These are phyloP conservation scores for Spergularia bocconei DNA, from an alignment of 148 eudicot genomes.

Conservation along the genomic window DNA sequence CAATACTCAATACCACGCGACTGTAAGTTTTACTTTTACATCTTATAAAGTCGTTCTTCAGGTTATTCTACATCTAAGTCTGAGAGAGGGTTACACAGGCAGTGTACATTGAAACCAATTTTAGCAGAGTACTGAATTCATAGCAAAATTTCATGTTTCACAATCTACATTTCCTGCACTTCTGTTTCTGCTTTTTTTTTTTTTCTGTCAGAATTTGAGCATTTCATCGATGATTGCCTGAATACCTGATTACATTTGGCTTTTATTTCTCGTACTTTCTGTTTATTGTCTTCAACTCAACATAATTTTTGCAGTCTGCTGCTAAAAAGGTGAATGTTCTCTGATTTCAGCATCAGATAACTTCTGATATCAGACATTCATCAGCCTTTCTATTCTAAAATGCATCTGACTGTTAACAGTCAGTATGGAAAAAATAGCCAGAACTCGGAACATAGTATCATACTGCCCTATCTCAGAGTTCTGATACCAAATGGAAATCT, in stretches of 20 bases:
- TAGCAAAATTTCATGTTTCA: neutral
- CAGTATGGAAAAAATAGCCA: too few species aligned
- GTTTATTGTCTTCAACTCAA: neutral
- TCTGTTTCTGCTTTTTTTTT: neutral
- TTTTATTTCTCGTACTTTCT: neutral
- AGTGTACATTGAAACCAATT: neutral
- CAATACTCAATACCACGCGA: constrained; percentile 12
- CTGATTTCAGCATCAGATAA: too few species aligned
- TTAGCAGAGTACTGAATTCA: neutral
- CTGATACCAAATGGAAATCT: too few species aligned
- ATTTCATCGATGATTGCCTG: neutral
- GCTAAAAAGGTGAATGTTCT: too few species aligned
- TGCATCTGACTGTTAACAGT: neutral
- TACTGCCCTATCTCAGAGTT: too few species aligned
- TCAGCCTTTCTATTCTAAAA: neutral
- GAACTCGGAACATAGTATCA: too few species aligned
- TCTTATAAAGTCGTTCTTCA: neutral
- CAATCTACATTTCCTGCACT: neutral
- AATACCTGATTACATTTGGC: neutral
- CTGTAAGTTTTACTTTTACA: neutral
- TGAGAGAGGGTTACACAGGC: neutral
- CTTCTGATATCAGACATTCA: too few species aligned
- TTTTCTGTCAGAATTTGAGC: neutral
- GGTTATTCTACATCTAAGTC: neutral
- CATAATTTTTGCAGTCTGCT: neutral